Evolutionary conservation across 1,284 basidiomycete genomes (phyloP).

Genomic region (Cutaneotrichosporon cutaneum): DNA sequence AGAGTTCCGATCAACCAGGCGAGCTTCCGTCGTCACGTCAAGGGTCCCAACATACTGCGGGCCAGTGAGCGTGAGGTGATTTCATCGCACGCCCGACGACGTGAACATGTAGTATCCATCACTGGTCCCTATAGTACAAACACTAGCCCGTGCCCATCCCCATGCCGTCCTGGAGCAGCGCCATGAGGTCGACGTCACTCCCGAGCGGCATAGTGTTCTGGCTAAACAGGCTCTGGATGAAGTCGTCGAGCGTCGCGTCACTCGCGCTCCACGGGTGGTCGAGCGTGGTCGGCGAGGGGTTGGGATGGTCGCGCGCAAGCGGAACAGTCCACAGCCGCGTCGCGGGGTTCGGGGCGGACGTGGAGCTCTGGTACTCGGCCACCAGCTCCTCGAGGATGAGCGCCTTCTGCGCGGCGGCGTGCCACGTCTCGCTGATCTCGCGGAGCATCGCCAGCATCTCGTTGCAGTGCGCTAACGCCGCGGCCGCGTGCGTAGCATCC

Average conservation of each 20-base stretch:
- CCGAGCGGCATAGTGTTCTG: conserved; percentile 17
- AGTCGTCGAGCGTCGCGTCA: conserved; percentile 12
- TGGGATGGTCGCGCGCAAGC: not conserved
- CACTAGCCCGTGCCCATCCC: not conserved
- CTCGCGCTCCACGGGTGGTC: not conserved
- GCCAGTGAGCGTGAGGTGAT: not conserved
- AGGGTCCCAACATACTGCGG: not conserved
- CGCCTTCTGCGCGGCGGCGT: conserved; percentile 15
- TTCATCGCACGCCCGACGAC: not conserved
- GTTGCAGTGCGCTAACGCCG: conserved; percentile 11
- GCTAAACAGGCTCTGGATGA: conserved; percentile 13
- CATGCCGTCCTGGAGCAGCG: conserved; percentile 1
- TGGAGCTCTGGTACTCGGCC: conserved; percentile 2
- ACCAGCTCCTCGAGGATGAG: conserved; percentile 19
- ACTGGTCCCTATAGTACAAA: not conserved
- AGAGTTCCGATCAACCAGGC: too few relatives aligned
- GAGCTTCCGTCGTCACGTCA: too few relatives aligned
- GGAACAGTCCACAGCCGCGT: not conserved
- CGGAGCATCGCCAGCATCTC: conserved; percentile 14
- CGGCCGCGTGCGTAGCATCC: not conserved
- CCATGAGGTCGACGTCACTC: conserved; percentile 14
- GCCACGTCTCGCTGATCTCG: conserved; percentile 21
- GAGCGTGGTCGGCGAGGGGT: not conserved
- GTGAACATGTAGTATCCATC: not conserved
- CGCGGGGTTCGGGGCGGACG: not conserved